Conservation (phyloP, 2,329 filamentous ascomycete species). For the Orbilia javanica region DNA sequence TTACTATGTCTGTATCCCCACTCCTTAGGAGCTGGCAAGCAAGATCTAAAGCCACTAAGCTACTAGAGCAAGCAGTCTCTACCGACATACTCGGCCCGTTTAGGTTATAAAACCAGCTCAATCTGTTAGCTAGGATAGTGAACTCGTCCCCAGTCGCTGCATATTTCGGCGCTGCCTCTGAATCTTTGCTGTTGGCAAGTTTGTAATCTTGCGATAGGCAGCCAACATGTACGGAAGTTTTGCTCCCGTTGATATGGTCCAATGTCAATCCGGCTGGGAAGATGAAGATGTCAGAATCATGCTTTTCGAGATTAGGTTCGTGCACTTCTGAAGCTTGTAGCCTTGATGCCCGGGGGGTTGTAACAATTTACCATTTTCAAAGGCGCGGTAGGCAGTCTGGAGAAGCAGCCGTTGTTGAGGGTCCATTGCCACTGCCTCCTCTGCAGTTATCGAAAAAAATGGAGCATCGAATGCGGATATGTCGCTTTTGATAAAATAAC, state of each 20-base stretch:
- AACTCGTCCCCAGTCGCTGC: constrained; percentile 64
- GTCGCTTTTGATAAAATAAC: constrained; percentile 72
- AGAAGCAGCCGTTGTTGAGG: constrained; percentile 81
- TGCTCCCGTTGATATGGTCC: constrained; percentile 60
- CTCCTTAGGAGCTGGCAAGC: constrained; percentile 69
- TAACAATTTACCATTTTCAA: constrained; percentile 78
- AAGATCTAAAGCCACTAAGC: constrained; percentile 70
- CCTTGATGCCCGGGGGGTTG: too few species aligned
- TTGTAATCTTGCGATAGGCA: constrained; percentile 44
- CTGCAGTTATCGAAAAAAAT: constrained; percentile 89
- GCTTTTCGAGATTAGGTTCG: background rate
- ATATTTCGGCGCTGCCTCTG: constrained; percentile 64
- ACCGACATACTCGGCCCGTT: constrained; percentile 63
- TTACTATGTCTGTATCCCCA: constrained; percentile 63
- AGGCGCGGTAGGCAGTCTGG: constrained; percentile 82
- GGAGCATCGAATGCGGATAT: constrained; percentile 82
- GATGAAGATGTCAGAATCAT: background rate
- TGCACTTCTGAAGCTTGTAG: too few species aligned
- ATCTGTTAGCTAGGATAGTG: constrained; percentile 67
- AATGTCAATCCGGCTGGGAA: constrained; percentile 38
- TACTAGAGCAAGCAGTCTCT: constrained; percentile 73
- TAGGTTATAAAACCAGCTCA: constrained; percentile 67
- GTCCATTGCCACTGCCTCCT: constrained; percentile 83
- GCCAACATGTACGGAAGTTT: constrained; percentile 43
- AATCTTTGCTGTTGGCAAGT: constrained; percentile 62